Conservation (phyloP, 2,329 filamentous ascomycete genomes). For the Akanthomyces lecanii region DNA sequence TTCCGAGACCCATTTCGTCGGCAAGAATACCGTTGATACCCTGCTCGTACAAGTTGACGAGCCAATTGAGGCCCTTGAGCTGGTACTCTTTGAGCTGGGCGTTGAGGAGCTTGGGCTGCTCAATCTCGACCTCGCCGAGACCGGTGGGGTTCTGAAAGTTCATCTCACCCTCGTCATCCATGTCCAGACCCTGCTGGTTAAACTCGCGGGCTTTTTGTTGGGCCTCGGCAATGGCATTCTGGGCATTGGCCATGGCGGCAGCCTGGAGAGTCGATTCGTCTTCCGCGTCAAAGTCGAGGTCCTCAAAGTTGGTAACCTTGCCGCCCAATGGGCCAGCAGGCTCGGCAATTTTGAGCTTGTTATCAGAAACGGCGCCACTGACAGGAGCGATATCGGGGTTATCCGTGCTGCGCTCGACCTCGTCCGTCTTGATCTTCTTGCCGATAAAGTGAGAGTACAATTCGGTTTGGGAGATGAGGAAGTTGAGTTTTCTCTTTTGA, state of each 20-base stretch:
- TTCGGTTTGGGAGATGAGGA: slow-evolving; percentile 97
- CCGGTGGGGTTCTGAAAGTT: slow-evolving; percentile 99
- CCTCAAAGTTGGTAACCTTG: slow-evolving; percentile 90
- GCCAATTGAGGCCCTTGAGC: slow-evolving; percentile 97
- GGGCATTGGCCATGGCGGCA: slow-evolving; percentile 91
- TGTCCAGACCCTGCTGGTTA: slow-evolving; percentile 67
- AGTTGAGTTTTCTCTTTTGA: slow-evolving; percentile 98
- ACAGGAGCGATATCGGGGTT: slow-evolving; percentile 65
- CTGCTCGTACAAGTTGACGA: slow-evolving; percentile 97
- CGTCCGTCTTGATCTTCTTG: slow-evolving; percentile 97
- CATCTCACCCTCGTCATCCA: slow-evolving; percentile 93
- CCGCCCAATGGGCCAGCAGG: slow-evolving; percentile 50
- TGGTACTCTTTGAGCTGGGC: slow-evolving; percentile 98
- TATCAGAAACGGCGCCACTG: slow-evolving; percentile 36
- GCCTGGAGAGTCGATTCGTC: slow-evolving; percentile 77
- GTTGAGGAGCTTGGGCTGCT: slow-evolving; percentile 89
- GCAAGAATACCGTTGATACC: slow-evolving; percentile 99
- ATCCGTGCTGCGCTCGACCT: slow-evolving; percentile 86
- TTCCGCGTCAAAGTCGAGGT: slow-evolving; percentile 92
- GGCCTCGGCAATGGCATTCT: slow-evolving; percentile 91
- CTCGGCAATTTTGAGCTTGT: slow-evolving; percentile 47
- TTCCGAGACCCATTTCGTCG: slow-evolving; percentile 99
- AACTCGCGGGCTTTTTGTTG: slow-evolving; percentile 91
- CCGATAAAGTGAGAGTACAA: slow-evolving; percentile 99
- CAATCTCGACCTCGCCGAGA: slow-evolving; percentile 87